Evolutionary conservation across 78 protist genomes (phyloP).

Genomic region (Dictyostelium intermedium): DNA sequence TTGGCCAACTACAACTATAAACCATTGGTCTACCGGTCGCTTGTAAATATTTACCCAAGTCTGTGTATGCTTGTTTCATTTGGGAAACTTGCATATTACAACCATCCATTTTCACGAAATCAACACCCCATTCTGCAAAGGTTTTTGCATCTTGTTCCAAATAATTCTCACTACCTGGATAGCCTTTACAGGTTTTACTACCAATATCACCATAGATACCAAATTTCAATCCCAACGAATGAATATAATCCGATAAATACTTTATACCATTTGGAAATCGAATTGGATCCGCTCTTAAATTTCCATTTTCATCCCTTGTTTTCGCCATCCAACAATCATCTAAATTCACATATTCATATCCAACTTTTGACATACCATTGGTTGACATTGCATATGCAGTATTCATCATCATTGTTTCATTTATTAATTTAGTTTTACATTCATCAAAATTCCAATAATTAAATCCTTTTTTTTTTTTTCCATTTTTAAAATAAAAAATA

Average conservation of each 20-base stretch:
- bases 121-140: conserved; percentile 79
- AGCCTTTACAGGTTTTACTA: conserved; percentile 79
- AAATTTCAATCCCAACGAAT: conserved; percentile 85
- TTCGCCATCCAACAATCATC: conserved; percentile 81
- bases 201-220: conserved; percentile 92
- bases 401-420: conserved; percentile 66
- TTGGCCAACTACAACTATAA: conserved; percentile 73
- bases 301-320: background rate
- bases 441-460: background rate
- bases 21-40: conserved; percentile 75
- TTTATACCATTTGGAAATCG: conserved; percentile 91
- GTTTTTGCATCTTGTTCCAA: conserved; percentile 67
- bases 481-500: no score
- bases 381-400: conserved; percentile 84
- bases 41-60: conserved; percentile 31
- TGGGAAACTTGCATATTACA: conserved; percentile 36
- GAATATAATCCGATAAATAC: conserved; percentile 82
- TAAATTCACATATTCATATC: conserved; percentile 85
- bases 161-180: conserved; percentile 77
- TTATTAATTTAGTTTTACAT: conserved; percentile 43
- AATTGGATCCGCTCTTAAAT: conserved; percentile 74
- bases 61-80: conserved; percentile 38
- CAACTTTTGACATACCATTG: conserved; percentile 84
- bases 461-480: background rate
- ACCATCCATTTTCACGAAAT: conserved; percentile 76